Base-by-base conservation (phyloP, 768 basidiomycete genomes). In the Russula olivacea region DNA sequence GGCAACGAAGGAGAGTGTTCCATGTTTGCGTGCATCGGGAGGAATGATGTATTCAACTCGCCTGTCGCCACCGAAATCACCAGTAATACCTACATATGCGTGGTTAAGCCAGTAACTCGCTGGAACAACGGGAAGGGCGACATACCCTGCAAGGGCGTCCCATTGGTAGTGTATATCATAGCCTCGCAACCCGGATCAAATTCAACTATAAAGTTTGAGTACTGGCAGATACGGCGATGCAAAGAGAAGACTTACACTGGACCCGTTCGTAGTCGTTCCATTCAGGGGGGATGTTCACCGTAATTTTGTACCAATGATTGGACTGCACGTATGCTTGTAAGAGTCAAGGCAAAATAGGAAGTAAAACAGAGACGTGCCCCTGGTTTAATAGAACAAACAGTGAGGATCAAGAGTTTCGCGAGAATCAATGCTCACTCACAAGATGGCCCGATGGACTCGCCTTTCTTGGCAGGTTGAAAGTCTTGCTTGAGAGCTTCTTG, bases 241-340 rank as follows among this genome's bases (percentile, higher is more conserved):
- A 14, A 38, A 9, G 6, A 10, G 3, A 5, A 28, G 21, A 74
- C 87, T 9, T 67, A 91, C 91, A 86, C 72, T 95, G 93, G 23
- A 96, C 86, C 15, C 89, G 84, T 67, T 95, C 91, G 70, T 98
- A 95, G 61, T 91, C 81, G 67, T 77, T 76, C 80, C 88, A 95
- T 55, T 87, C 83, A 14, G 79, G 72, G 0, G 96, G 97, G 32
- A 98, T 86, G 10, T 79, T 82, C 2, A 99, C 71, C 10, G 83
- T 81, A 45, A 98, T 86, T 69, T 93, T 93, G 85, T 88, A 95
- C 96, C 96, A 98, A 73, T 98, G 95, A 68, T 97, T 97, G 17
- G 90, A 89, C 92, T 90, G 58, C 25, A 25, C n/a, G 38, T 21
- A 64, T 3, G 1, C 30, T 4, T 57, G 32, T 61, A 36, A 25